Percentiles rank a stretch among this genome's conserved stretches.
Evolutionary conservation across 129 eudicot genomes (phyloP).

Genomic region (Artemisia annua): DNA sequence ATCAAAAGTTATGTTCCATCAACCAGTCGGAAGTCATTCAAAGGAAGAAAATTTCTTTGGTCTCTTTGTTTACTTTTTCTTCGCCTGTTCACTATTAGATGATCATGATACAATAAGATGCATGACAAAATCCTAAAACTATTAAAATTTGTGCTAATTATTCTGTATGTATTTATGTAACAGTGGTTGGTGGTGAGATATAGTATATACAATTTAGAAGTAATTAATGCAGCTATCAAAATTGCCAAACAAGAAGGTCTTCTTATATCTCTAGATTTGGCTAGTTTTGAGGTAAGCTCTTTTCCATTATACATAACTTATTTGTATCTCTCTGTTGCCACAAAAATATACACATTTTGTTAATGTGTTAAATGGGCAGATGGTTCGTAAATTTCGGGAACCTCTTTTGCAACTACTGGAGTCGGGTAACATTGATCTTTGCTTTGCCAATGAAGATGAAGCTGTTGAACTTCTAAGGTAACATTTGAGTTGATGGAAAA

Average conservation of each 20-base stretch:
- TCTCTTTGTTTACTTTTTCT: slow-evolving; percentile 5
- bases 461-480: slow-evolving; percentile 86
- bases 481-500: slow-evolving; percentile 6
- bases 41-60: not conserved
- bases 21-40: not conserved
- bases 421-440: slow-evolving; percentile 90
- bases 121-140: not conserved
- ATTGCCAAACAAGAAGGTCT: slow-evolving; percentile 89
- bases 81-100: not conserved
- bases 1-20: not conserved
- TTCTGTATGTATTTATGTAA: slow-evolving; percentile 19
- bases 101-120: not conserved
- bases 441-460: slow-evolving; percentile 99
- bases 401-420: slow-evolving; percentile 78
- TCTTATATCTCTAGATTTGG: slow-evolving; percentile 84
- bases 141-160: slow-evolving; percentile 1
- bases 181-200: slow-evolving; percentile 97
- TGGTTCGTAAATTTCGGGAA: slow-evolving; percentile 73
- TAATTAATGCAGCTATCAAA: slow-evolving; percentile 66
- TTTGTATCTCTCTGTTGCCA: not conserved
- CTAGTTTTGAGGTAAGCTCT: slow-evolving; percentile 90
- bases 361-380: slow-evolving; percentile 43
- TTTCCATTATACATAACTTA: not conserved
- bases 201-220: slow-evolving; percentile 66
- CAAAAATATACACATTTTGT: not conserved